phyloP scores from a whole-genome alignment of 495 filamentous ascomycete species.

The Penicillium bovifimosum region DNA sequence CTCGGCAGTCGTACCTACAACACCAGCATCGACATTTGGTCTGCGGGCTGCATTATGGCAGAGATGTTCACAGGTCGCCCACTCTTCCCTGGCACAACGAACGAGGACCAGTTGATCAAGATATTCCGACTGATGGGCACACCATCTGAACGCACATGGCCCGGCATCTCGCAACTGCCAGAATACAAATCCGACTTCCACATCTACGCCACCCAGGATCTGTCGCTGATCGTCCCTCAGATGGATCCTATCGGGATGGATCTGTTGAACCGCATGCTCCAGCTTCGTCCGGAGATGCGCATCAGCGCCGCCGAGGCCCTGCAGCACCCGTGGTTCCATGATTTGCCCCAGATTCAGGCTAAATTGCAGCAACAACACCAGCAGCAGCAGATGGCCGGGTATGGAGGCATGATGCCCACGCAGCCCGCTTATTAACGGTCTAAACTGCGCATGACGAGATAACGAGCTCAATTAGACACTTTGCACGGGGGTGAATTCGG shows the following conservation, averaged over 20 bases:
- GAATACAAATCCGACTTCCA: conserved; percentile 95
- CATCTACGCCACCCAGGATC: conserved; percentile 89
- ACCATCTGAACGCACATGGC: conserved; percentile 87
- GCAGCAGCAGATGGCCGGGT: conserved; percentile 40
- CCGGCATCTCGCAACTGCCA: conserved; percentile 79
- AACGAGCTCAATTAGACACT: conserved; percentile 27
- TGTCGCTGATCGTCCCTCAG: conserved; percentile 78
- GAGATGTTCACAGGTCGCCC: conserved; percentile 95
- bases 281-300: conserved; percentile 86
- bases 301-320: conserved; percentile 80
- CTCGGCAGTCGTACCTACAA: conserved; percentile 90
- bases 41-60: conserved; percentile 95
- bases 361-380: conserved; percentile 46
- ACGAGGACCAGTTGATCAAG: conserved; percentile 90
- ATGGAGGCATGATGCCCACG: conserved; percentile 39
- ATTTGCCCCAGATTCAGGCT: conserved; percentile 49
- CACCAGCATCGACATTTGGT: conserved; percentile 98
- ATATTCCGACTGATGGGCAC: conserved; percentile 98
- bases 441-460: conserved; percentile 28
- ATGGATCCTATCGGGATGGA: conserved; percentile 84
- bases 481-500: conserved; percentile 32
- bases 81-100: conserved; percentile 90
- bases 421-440: conserved; percentile 34
- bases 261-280: conserved; percentile 82
- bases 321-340: conserved; percentile 84